A percentile compares a stretch with the other conserved stretches of the same genome.
Conservation (phyloP, 306 rosid genomes). For the Carpinus viminea region DNA sequence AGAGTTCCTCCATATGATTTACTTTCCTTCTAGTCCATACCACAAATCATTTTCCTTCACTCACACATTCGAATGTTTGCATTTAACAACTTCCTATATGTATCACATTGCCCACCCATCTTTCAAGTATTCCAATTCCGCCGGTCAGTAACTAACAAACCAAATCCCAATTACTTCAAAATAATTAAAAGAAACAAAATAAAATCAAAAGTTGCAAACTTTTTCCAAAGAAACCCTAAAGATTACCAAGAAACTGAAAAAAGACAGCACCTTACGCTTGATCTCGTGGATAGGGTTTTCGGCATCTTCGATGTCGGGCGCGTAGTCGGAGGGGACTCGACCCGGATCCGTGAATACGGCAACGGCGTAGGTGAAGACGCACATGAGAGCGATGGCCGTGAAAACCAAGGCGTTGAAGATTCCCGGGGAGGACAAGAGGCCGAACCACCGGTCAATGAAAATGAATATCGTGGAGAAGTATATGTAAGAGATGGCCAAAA, state of each 20-base stretch:
- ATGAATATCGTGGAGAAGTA: constrained; percentile 78
- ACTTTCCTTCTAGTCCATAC: background rate
- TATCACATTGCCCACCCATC: too few relatives aligned
- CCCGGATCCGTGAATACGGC: constrained; percentile 83
- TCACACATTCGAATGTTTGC: background rate
- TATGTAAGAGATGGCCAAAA: constrained; percentile 53
- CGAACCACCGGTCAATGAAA: constrained; percentile 84
- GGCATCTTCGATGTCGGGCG: constrained; percentile 77
- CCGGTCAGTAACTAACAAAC: background rate
- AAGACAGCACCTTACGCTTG: constrained; percentile 83
- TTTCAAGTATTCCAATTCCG: too few relatives aligned
- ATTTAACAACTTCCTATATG: background rate
- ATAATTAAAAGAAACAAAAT: background rate
- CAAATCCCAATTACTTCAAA: background rate
- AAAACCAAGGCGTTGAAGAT: constrained; percentile 72
- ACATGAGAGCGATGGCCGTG: constrained; percentile 66
- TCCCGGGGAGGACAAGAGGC: constrained; percentile 90
- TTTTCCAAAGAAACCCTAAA: background rate
- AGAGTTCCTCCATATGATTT: background rate
- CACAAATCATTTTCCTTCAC: background rate
- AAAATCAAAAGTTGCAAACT: background rate
- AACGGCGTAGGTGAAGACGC: constrained; percentile 49
- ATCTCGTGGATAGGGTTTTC: constrained; percentile 78
- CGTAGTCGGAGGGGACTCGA: constrained; percentile 69
- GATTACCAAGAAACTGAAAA: background rate